Evolutionary conservation across 192 early-diverging fungal species (phyloP), one percentile per base, ranked within the genome.

Genomic region (Physocladia obscura): DNA sequence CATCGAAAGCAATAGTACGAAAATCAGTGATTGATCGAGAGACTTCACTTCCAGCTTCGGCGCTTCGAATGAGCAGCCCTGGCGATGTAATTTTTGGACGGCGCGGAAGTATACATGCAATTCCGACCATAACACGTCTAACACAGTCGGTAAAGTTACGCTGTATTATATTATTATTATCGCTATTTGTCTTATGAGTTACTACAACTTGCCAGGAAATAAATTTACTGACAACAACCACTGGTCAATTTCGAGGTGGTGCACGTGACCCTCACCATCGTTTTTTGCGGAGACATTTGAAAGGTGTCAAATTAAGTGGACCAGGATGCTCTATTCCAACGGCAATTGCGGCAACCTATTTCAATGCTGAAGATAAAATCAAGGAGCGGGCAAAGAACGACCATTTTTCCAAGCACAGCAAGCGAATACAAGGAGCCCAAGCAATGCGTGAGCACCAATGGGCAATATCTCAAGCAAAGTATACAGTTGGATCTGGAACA

Each of bases 161-260:
- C 22, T 15, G n/a, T 4, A 0, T 58, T 29, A 31, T 36, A 8
- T 58, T 6, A 6, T 36, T 58, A n/a, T 34, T 22, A 22, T 54
- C 52, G 15, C 8, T 8, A 19, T 6, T 8, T 54, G 6, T 54
- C 22, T 27, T 8, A 54, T 11, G 24, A 22, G 8, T 27, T 54
- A 15, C 8, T 58, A 21, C 15, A 13, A 58, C 26, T 13, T 0
- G 11, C 11, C 0, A 65, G 63, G 63, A 65, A 65, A 65, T 70
- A 17, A 31, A 57, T 48, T 54, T 70, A 19, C 31, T 70, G 36
- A 70, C 56, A 19, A 58, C 21, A 38, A 70, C 57, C n/a, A 70
- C 69, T 22, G 69, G 69, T 8, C 47, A 57, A 57, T 70, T 70
- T 32, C 69, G 69, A 15, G 69, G 69, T 26, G 63, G 63, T 6